phyloP scores from a whole-genome alignment of 148 eudicot genomes.

The Silene uniflora region DNA sequence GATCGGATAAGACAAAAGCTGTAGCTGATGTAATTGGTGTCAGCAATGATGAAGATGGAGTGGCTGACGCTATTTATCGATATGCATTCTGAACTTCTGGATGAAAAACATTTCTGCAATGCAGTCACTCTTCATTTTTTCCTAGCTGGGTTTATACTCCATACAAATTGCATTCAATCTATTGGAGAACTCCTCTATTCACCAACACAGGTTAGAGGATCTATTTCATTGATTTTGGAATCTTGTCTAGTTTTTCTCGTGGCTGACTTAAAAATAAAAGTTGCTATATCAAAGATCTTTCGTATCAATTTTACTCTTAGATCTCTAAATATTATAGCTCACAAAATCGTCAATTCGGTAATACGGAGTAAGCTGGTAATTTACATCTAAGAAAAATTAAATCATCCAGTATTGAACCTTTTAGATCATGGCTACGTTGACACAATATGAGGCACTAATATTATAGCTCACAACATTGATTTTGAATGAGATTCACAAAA shows the following conservation, averaged over 20 bases:
- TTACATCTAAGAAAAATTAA: not conserved
- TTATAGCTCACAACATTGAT: too few relatives aligned
- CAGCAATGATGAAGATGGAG: constrained; percentile 95
- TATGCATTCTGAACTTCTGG: constrained; percentile 64
- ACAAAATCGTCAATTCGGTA: too few relatives aligned
- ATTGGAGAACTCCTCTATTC: not conserved
- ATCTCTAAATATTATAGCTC: too few relatives aligned
- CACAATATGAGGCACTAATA: not conserved
- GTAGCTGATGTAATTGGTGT: constrained; percentile 65
- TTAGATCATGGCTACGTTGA: not conserved
- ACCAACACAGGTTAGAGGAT: not conserved
- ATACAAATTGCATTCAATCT: not conserved
- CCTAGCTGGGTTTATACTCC: not conserved
- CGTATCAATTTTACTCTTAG: too few relatives aligned
- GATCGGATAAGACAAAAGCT: constrained; percentile 77
- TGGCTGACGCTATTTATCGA: constrained; percentile 87
- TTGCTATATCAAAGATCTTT: not conserved
- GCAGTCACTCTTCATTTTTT: not conserved
- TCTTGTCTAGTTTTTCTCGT: not conserved
- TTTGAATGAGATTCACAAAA: too few relatives aligned
- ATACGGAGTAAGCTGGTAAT: too few relatives aligned
- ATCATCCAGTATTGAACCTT: not conserved
- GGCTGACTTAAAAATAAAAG: not conserved
- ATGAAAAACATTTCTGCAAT: not conserved
- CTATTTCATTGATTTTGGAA: not conserved